phyloP scores from a whole-genome alignment of 192 early-diverging fungal species.

The Linderina pennispora region DNA sequence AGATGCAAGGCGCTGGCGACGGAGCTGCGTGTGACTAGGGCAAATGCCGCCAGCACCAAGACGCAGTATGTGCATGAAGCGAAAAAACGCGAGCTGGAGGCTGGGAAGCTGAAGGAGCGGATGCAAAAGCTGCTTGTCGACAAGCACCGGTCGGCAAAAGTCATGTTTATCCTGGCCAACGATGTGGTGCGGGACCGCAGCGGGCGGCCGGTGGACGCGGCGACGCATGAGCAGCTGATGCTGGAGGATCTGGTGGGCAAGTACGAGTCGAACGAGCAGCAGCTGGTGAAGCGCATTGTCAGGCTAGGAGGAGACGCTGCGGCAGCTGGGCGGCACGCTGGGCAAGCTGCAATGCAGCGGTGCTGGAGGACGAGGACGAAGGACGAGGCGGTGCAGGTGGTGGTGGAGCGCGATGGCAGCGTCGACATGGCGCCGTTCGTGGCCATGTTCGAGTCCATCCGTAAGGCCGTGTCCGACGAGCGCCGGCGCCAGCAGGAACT shows the following conservation, averaged over 20 bases:
- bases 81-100: slow-evolving; percentile 43
- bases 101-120: slow-evolving; percentile 27
- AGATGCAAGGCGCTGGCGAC: slow-evolving; percentile 15
- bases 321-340: slow-evolving; percentile 8
- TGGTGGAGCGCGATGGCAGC: not conserved
- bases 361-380: not conserved
- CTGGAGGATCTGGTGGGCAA: slow-evolving; percentile 22
- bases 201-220: slow-evolving; percentile 12
- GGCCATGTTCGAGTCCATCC: slow-evolving; percentile 26
- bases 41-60: slow-evolving; percentile 21
- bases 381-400: not conserved
- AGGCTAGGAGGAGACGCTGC: slow-evolving; percentile 18
- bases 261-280: slow-evolving; percentile 20
- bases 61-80: slow-evolving; percentile 40
- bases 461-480: slow-evolving; percentile 4
- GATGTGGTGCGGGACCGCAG: slow-evolving; percentile 18
- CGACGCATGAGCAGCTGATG: slow-evolving; percentile 9
- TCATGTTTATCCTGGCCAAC: slow-evolving; percentile 28
- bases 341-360: slow-evolving; percentile 2
- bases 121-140: slow-evolving; percentile 42
- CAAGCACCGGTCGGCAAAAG: slow-evolving; percentile 23
- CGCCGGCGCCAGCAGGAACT: slow-evolving; percentile 19
- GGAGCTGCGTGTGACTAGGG: slow-evolving; percentile 23
- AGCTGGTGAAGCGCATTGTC: slow-evolving; percentile 11
- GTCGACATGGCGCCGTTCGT: slow-evolving; percentile 26